These are phyloP conservation scores for Eucalyptus caleyi DNA, from an alignment of 345 rosid species.

Conservation along the genomic window DNA sequence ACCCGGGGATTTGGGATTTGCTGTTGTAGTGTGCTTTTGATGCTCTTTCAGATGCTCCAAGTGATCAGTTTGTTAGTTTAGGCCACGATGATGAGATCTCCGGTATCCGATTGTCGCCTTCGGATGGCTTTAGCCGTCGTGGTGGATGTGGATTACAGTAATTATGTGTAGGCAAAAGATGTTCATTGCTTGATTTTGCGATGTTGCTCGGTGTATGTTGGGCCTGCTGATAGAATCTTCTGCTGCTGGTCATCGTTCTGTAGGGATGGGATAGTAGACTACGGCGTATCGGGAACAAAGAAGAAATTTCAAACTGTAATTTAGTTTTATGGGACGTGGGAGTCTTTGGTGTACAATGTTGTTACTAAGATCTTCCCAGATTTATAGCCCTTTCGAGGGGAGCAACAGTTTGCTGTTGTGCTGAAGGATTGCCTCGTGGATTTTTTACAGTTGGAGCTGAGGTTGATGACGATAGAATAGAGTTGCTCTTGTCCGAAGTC, in stretches of 20 bases:
- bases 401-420: background rate
- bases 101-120: background rate
- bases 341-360: background rate
- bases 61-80: background rate
- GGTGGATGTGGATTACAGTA: background rate
- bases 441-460: conserved; percentile 59
- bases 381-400: background rate
- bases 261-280: background rate
- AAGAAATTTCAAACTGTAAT: background rate
- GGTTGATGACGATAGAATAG: conserved; percentile 40
- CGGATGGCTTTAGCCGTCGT: background rate
- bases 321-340: background rate
- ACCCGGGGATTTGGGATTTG: background rate
- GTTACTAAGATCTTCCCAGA: background rate
- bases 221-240: background rate
- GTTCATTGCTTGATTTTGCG: background rate
- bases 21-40: background rate
- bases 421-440: background rate
- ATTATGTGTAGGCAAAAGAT: background rate
- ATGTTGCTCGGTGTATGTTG: background rate
- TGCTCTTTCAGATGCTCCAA: background rate
- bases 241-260: background rate
- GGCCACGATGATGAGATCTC: background rate
- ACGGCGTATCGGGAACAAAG: background rate
- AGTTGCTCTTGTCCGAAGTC: conserved; percentile 48